Base-by-base conservation (phyloP, 2,329 filamentous ascomycete genomes). In the Pseudocercospora pini-densiflorae region DNA sequence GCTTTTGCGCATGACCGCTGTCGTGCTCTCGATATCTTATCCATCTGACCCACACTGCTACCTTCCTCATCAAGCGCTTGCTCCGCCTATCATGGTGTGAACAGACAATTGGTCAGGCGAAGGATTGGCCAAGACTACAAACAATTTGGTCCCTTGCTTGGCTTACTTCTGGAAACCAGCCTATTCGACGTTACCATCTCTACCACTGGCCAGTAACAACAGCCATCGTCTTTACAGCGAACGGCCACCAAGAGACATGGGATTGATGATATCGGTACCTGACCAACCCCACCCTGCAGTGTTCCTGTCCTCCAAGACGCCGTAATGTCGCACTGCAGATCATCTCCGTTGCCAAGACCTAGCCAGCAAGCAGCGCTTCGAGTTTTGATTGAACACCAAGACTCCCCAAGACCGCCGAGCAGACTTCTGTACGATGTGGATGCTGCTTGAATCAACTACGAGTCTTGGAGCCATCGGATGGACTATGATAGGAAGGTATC, bases 401-500 rank as follows among this genome's bases (percentile, higher is more conserved):
- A 33, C 53, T 57, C 2, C 29, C 53, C 53, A 57, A 31, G 24
- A 57, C 16, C 27, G 53, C 53, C 53, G 14, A 57, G 53, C 53
- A 31, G 7, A 36, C 27, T 33, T 36, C 29, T 33, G 21, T 19
- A 31, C 24, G 53, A 16, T 36, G 53, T 36, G 53, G 53, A 57
- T 57, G 53, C 53, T 57, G 29, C 53, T 57, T 57, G 53, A 57
- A 57, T 36, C 53, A 57, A 57, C 29, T 23, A 19, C 29, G 16
- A 33, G 45, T 62, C 45, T 49, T 62, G 51, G 64, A 43, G 23
- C 53, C 19, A 43, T 27, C 60, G 53, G 53, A 57, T 31, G 12
- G 23, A 57, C 66, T 68, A 36, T 57, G 59, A 65, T 68, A 65
- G 66, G 66, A 68, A 68, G 63, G 66, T 68, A 47, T 63, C 60